Conservation (phyloP, 805 yeast genomes). For the Ogataea populi-albae region DNA sequence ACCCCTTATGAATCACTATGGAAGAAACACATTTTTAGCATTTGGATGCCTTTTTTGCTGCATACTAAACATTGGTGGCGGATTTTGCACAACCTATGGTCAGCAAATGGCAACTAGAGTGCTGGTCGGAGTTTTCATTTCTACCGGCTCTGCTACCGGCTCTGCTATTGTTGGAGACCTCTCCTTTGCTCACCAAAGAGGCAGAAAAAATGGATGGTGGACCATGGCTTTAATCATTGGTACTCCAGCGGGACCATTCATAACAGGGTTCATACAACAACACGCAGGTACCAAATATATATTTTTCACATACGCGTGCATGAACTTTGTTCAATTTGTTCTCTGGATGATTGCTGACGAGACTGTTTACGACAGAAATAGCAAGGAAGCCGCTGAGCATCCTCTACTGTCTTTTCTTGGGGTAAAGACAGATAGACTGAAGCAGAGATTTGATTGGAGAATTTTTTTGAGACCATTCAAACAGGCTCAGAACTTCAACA, state of each 20-base stretch:
- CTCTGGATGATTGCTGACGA: constrained; percentile 7
- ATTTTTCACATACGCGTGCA: constrained; percentile 4
- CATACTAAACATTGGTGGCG: constrained; percentile 9
- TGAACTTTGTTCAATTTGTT: constrained; percentile 4
- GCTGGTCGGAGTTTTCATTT: constrained; percentile 5
- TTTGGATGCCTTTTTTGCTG: constrained; percentile 4
- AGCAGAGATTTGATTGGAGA: constrained; percentile 1
- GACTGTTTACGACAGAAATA: constrained; percentile 4
- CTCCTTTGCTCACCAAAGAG: constrained; percentile 10
- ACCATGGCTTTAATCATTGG: constrained; percentile 10
- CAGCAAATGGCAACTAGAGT: constrained; percentile 11
- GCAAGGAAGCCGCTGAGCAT: not conserved
- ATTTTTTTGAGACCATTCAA: constrained; percentile 5
- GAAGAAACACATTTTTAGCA: constrained; percentile 4
- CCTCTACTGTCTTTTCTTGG: constrained; percentile 1
- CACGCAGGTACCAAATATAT: constrained; percentile 8
- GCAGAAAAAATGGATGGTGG: constrained; percentile 11
- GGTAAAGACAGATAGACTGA: not conserved
- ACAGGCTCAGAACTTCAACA: constrained; percentile 3
- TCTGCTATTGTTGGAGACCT: constrained; percentile 6
- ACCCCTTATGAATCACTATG: constrained; percentile 8
- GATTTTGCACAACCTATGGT: constrained; percentile 8
- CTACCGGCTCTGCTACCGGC: constrained; percentile 9
- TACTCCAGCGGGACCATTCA: constrained; percentile 8
- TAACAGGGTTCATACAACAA: constrained; percentile 6